These are phyloP conservation scores for Gaultheria prostrata DNA, from an alignment of 148 eudicot species.

Conservation along the genomic window DNA sequence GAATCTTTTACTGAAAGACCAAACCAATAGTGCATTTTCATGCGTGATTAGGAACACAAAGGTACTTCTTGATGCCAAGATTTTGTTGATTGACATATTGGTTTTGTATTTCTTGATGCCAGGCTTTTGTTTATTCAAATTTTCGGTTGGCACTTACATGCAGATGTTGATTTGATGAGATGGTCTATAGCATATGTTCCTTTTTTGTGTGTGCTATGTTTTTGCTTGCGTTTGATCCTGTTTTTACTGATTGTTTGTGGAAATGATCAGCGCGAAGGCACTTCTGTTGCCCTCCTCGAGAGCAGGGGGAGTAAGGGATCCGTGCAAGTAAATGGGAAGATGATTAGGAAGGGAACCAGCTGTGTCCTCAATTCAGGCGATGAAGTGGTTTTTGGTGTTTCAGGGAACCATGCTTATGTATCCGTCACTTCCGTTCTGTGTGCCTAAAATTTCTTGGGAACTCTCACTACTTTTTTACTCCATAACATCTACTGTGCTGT, in stretches of 20 bases:
- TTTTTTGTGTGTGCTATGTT: not conserved
- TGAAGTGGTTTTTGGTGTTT: conserved; percentile 62
- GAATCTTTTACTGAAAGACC: conserved; percentile 56
- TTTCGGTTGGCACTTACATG: not conserved
- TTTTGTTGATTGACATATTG: not conserved
- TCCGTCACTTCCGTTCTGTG: conserved; percentile 32
- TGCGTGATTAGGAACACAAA: conserved; percentile 62
- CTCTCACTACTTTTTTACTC: not conserved
- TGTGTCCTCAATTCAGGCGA: conserved; percentile 78
- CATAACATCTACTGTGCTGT: conserved; percentile 5
- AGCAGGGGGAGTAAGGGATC: conserved; percentile 77
- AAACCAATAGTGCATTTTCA: conserved; percentile 39
- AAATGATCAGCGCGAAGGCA: conserved; percentile 63
- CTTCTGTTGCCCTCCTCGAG: conserved; percentile 68
- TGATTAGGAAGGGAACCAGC: conserved; percentile 51
- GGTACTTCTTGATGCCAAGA: conserved; percentile 37
- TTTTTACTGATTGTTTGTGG: conserved; percentile 45
- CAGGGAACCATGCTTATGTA: conserved; percentile 84
- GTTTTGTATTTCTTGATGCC: not conserved
- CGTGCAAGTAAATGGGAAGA: conserved; percentile 77
- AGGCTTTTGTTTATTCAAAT: not conserved
- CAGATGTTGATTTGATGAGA: not conserved
- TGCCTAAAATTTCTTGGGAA: not conserved
- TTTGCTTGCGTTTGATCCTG: conserved; percentile 29
- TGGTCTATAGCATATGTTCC: not conserved